Base-by-base conservation (phyloP, 202 grass and related monocot species). In the Musa balbisiana region DNA sequence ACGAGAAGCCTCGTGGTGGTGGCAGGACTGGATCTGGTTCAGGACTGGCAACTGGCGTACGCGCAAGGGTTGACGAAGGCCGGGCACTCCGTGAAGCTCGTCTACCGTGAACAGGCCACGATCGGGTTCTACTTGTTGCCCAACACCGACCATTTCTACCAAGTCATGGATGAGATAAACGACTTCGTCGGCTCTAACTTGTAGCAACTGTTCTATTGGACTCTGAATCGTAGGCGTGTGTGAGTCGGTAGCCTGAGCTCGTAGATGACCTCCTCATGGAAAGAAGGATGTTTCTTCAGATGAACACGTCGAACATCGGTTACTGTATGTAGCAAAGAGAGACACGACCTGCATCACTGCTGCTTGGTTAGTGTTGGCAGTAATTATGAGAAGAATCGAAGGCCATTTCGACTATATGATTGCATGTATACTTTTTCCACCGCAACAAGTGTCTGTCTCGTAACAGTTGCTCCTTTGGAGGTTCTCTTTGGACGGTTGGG, bases 91-190 rank as follows among this genome's bases (percentile, higher is more conserved):
- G 73, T 75, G 53, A 75, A 75, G 54, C 54, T 75, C 19, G 26
- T 75, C 55, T 59, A 60, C 55, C 73, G 73, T 8, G 54, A 75
- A 33, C 73, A 75, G 73, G 73, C 73, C 55, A 75, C 73, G 8
- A n/a, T 75, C 17, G 73, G 73, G n/a, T 75, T 75, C 73, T 75
- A 75, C 55, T 60, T 75, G 26, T n/a, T 75, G 73, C 73, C 73
- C 8, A 75, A 75, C 25, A 75, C 73, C 25, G 24, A 75, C 26
- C 73, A 75, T 62, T 75, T 75, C 24, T 49, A 75, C 9, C 15
- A 49, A 75, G 73, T 49, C 1, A 75, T 75, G 73, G 73, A 75
- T 9, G 73, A 75, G 73, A 75, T 75, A 5, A 49, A 75, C 23
- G 20, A 13, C 11, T 74, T 74, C 24, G 54, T 74, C 53, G 1